Conservation (phyloP, 129 eudicot genomes). For the Kitagawia praeruptora region DNA sequence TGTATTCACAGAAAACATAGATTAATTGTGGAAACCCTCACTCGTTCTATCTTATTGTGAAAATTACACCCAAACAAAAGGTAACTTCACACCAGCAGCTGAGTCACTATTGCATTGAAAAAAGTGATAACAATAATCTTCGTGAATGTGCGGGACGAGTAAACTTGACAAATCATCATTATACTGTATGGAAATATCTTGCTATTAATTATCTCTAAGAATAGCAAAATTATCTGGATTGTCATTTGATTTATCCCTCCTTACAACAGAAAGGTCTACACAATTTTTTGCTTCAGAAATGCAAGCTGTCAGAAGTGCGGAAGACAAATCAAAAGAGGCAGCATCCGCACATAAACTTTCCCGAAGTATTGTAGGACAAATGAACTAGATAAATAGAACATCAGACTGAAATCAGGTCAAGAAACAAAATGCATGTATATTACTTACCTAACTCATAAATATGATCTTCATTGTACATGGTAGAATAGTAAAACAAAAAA, state of each 20-base stretch:
- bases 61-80: not conserved
- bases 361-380: constrained; percentile 31
- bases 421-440: not conserved
- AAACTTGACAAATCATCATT: constrained; percentile 7
- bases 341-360: constrained; percentile 95
- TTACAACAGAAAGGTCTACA: constrained; percentile 57
- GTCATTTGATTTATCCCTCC: constrained; percentile 75
- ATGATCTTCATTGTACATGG: constrained; percentile 4
- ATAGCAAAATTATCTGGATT: constrained; percentile 91
- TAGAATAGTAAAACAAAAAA: not conserved
- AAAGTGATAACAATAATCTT: not conserved
- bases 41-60: not conserved
- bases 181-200: not conserved
- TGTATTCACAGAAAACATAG: not conserved
- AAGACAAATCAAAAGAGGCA: constrained; percentile 91
- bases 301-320: constrained; percentile 69
- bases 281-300: constrained; percentile 89
- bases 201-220: constrained; percentile 57
- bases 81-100: not conserved
- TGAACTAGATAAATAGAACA: not conserved
- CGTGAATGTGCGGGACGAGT: not conserved
- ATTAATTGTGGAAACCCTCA: not conserved
- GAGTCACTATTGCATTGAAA: not conserved
- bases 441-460: not conserved
- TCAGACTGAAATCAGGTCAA: constrained; percentile 5